Percentiles rank a stretch among this genome's conserved stretches.
Conservation (phyloP, 2,329 filamentous ascomycete species). For the Xylariomycetidae sp. region DNA sequence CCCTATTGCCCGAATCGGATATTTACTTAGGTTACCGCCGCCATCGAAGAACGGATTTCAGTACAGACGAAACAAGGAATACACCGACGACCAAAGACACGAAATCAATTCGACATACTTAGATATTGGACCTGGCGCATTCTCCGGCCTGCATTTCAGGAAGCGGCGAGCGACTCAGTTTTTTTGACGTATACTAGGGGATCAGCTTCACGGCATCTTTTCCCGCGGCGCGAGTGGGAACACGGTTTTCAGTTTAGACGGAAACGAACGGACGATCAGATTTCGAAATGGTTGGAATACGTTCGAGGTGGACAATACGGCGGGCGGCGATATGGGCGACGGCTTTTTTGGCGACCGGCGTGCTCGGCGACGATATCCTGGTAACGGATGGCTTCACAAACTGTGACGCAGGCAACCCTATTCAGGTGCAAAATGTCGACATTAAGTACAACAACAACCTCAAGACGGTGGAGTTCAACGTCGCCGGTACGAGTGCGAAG, state of each 20-base stretch:
- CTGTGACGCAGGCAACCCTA: constrained; percentile 54
- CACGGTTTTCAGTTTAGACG: too few species aligned
- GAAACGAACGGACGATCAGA: not conserved
- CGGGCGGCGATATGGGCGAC: constrained; percentile 28
- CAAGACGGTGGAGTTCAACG: constrained; percentile 71
- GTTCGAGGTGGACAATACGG: constrained; percentile 22
- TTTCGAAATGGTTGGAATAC: constrained; percentile 22
- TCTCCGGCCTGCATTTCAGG: too few species aligned
- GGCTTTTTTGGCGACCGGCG: constrained; percentile 35
- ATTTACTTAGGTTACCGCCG: too few species aligned
- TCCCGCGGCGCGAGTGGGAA: too few species aligned
- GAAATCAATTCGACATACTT: too few species aligned
- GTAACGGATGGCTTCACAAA: constrained; percentile 74
- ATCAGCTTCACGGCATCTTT: too few species aligned
- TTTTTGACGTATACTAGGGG: too few species aligned
- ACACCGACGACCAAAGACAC: too few species aligned
- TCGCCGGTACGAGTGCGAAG: constrained; percentile 68
- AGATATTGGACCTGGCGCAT: too few species aligned
- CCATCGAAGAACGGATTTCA: too few species aligned
- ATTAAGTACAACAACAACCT: constrained; percentile 73
- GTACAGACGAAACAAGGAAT: too few species aligned
- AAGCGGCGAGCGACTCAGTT: too few species aligned
- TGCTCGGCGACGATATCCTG: constrained; percentile 64
- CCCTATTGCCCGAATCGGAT: not conserved
- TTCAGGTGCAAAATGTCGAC: constrained; percentile 68